phyloP scores from a whole-genome alignment of 2,329 filamentous ascomycete genomes.

The Talaromyces sp. region DNA sequence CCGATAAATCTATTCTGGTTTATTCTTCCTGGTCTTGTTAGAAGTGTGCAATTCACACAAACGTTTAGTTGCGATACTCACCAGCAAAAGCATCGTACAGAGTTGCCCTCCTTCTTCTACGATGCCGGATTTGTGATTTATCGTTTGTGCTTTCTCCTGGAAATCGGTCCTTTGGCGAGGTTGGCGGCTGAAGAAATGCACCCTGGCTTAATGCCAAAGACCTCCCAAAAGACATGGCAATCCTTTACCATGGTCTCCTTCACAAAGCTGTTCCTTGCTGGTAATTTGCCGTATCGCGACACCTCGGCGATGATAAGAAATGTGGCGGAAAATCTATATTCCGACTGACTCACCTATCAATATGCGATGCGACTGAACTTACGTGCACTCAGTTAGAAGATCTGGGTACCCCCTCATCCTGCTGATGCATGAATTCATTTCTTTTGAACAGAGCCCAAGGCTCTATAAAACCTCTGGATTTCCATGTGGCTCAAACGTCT shows the following conservation, averaged over 20 bases:
- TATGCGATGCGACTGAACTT: background rate
- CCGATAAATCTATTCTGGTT: background rate
- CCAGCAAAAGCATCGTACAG: constrained; percentile 58
- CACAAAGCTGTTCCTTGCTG: background rate
- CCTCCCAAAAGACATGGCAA: constrained; percentile 18
- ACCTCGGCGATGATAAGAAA: background rate
- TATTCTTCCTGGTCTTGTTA: constrained; percentile 35
- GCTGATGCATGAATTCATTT: constrained; percentile 67
- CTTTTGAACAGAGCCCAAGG: constrained; percentile 72
- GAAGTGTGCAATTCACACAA: background rate
- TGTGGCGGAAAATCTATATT: background rate
- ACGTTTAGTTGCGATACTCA: constrained; percentile 19
- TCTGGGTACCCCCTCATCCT: constrained; percentile 10
- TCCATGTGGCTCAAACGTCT: constrained; percentile 62
- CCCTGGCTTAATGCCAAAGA: constrained; percentile 19
- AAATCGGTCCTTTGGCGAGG: constrained; percentile 5
- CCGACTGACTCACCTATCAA: background rate
- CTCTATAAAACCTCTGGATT: constrained; percentile 56
- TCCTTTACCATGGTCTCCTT: background rate
- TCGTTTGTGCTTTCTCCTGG: background rate
- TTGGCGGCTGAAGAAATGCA: constrained; percentile 11
- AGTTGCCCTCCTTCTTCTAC: constrained; percentile 36
- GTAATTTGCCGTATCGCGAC: background rate
- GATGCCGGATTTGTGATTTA: constrained; percentile 3
- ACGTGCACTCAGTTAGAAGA: background rate